Base-by-base conservation (phyloP, 371 early-diverging fungal genomes). In the Choanephora cucurbitarum region DNA sequence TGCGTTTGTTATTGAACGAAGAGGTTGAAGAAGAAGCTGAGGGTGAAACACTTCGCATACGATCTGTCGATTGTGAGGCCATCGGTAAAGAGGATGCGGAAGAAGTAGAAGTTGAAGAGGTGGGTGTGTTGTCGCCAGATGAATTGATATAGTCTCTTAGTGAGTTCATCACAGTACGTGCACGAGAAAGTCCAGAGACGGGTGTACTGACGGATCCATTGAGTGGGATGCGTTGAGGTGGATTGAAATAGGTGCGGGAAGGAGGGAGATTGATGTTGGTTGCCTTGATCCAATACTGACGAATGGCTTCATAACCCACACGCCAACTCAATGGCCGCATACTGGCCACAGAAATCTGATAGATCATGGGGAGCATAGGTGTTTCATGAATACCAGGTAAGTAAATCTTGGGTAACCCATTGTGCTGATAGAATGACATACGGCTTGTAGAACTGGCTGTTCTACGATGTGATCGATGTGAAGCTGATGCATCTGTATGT, bases 151-250 rank as follows among this genome's bases (percentile, higher is more conserved):
- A 62, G 1, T 49, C 63, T 39, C 66, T 55, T 9, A 78, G 32
- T 1, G 75, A 70, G 17, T 70, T 74, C 79, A 78, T 78, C 17
- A 78, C 63, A 0, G 79, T 72, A 3, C 71, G 68, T n/a, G 79
- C 79, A 14, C 79, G 69, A n/a, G 72, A 69, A 5, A 78, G 52
- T 2, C 60, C 41, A 23, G 60, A 28, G 28, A 28, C 40, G 0
- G 57, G 32, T 7, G 42, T n/a, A 37, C n/a, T 11, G 15, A 24
- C 39, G 32, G 18, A 22, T 33, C 34, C 9, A 14, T 18, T 3
- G 22, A 50, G 2, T 22, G 50, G 18, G n/a, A 11, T 21, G 33
- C 34, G 41, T 10, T 57, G 44, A 0, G 57, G 31, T 23, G 44
- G 22, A 2, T 23, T 53, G 39, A 79, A 79, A 37, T 76, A 75